Base-by-base conservation (phyloP, 2,329 filamentous ascomycete species). In the Phialophora verrucosa region DNA sequence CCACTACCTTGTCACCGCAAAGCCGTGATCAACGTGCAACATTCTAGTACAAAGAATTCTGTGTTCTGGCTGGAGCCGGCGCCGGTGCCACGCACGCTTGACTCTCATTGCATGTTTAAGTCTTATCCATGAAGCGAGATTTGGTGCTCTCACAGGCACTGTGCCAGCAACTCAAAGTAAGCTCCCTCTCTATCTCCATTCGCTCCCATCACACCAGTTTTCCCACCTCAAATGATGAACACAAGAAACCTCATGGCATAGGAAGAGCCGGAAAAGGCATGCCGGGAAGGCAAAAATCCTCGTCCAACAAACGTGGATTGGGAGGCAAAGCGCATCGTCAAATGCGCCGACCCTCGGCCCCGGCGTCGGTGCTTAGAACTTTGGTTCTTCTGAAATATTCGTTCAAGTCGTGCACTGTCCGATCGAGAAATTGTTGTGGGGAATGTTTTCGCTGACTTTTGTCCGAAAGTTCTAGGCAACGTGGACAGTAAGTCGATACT, bases 181-280 rank as follows among this genome's bases (percentile, higher is more conserved):
- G 38, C 17, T 44, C 38, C 14, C 29, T 31, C 35, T n/a, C 25
- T 32, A 8, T n/a, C n/a, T 35, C 51, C 14, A 27, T 27, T 27
- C 49, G 3, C 8, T 17, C 14, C 23, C 49, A 51, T 23, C 49
- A 27, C 47, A 53, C 51, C 14, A 17, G 20, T 14, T 55, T 31
- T 29, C 32, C 47, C 38, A 49, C 49, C 49, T 56, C 49, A 50
- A 50, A 70, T 73, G 71, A 73, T 73, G 71, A 74, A 63, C 62
- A 62, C 54, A 61, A 66, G 64, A 70, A 74, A 72, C 72, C 68
- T 67, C 63, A 69, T 62, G 69, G 69, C 71, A 71, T 72, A 74
- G 72, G 72, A 74, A 74, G 72, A 74, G 72, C 72, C 72, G 71
- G 70, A 73, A 73, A 71, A 74, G 72, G 72, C n/a, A 72, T 71